A percentile compares a stretch with the other conserved stretches of the same genome.
These are phyloP conservation scores for Ophiostoma australiae DNA, from an alignment of 2,329 filamentous ascomycete genomes.

Conservation along the genomic window DNA sequence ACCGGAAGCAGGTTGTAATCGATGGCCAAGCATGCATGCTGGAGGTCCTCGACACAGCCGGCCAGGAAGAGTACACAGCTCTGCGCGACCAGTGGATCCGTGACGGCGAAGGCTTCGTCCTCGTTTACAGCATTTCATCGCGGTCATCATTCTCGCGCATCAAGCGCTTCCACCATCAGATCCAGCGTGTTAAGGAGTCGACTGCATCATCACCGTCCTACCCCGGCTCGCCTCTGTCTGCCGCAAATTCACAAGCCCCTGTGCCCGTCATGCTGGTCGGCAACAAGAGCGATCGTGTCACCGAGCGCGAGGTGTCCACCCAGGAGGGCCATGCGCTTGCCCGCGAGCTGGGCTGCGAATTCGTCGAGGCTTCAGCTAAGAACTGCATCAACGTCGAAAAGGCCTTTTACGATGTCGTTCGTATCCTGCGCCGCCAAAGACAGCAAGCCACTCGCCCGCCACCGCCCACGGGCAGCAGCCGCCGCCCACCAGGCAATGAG, in stretches of 20 bases:
- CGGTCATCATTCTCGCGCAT: slow-evolving; percentile 92
- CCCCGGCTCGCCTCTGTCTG: slow-evolving; percentile 65
- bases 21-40: slow-evolving; percentile 95
- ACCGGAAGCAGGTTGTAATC: slow-evolving; percentile 86
- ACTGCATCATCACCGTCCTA: slow-evolving; percentile 71
- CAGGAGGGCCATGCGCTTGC: slow-evolving; percentile 92
- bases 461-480: slow-evolving; percentile 25
- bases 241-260: slow-evolving; percentile 56
- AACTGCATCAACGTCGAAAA: slow-evolving; percentile 98
- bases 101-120: slow-evolving; percentile 92
- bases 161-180: slow-evolving; percentile 93
- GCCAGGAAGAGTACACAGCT: slow-evolving; percentile 97
- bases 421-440: slow-evolving; percentile 67
- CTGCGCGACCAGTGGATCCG: slow-evolving; percentile 97
- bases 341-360: slow-evolving; percentile 88
- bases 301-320: slow-evolving; percentile 91
- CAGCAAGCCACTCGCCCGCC: slow-evolving; percentile 30
- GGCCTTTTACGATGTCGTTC: slow-evolving; percentile 95
- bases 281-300: slow-evolving; percentile 96
- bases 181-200: slow-evolving; percentile 94
- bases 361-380: slow-evolving; percentile 94
- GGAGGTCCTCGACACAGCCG: slow-evolving; percentile 93
- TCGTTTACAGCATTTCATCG: slow-evolving; percentile 98
- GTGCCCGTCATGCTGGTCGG: slow-evolving; percentile 97
- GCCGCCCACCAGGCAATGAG: slow-evolving; percentile 25